phyloP scores from a whole-genome alignment of 1,284 basidiomycete genomes.

The Malassezia cuniculi region DNA sequence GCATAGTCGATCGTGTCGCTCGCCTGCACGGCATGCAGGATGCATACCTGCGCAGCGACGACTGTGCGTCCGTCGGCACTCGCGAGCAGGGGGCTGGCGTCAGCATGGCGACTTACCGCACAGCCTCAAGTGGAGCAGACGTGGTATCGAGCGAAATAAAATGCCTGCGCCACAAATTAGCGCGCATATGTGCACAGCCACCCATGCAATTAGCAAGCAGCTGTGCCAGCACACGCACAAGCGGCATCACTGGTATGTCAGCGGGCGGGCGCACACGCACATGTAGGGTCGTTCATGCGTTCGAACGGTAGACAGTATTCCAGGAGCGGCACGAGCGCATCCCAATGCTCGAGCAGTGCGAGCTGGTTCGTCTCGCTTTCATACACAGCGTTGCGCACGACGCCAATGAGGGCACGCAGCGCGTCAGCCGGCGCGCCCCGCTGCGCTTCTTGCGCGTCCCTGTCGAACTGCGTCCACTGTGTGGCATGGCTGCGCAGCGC shows the following conservation, averaged over 20 bases:
- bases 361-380: not conserved
- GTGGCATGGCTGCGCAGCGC: not conserved
- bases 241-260: not conserved
- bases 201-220: constrained; percentile 5
- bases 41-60: constrained; percentile 6
- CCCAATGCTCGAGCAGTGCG: not conserved
- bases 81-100: constrained; percentile 7
- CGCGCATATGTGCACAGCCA: not conserved
- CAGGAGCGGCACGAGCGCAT: not conserved
- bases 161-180: not conserved
- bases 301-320: constrained; percentile 6
- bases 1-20: not conserved
- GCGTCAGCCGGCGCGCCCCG: not conserved
- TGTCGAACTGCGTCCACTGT: constrained; percentile 3
- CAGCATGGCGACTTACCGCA: not conserved
- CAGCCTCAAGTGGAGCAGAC: not conserved
- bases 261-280: not conserved
- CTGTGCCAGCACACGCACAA: constrained; percentile 10
- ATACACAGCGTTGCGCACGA: constrained; percentile 6
- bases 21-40: constrained; percentile 5
- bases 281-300: constrained; percentile 10
- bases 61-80: constrained; percentile 8
- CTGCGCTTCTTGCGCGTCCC: not conserved
- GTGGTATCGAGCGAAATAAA: not conserved
- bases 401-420: constrained; percentile 1